Evolutionary conservation across 1,284 basidiomycete species (phyloP).

Genomic region (Mycena sp.): DNA sequence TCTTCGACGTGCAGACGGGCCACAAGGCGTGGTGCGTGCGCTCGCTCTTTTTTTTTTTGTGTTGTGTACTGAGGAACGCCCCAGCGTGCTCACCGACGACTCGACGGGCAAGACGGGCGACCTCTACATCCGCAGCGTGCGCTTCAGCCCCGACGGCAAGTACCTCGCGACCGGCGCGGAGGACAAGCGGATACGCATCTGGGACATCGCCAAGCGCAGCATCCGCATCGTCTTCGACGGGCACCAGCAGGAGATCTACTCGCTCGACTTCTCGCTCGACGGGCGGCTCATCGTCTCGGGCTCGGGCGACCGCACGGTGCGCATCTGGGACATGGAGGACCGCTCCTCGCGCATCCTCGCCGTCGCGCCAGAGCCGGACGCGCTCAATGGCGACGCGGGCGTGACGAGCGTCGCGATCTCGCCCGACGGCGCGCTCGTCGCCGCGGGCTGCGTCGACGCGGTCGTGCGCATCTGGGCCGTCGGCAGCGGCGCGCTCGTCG

Average conservation of each 20-base stretch:
- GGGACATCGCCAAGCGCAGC: constrained; percentile 81
- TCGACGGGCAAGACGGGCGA: constrained; percentile 72
- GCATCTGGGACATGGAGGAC: constrained; percentile 83
- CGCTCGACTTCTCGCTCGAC: constrained; percentile 83
- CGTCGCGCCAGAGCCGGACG: constrained; percentile 60
- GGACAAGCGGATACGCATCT: constrained; percentile 85
- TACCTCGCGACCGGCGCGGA: constrained; percentile 86
- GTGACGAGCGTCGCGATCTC: constrained; percentile 31
- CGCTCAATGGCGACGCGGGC: constrained; percentile 48
- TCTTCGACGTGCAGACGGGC: constrained; percentile 82
- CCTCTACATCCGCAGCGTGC: constrained; percentile 85
- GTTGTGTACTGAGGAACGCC: constrained; percentile 11
- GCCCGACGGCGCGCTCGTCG: constrained; percentile 27
- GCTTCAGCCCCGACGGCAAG: constrained; percentile 87
- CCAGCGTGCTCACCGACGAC: constrained; percentile 77
- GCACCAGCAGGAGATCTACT: constrained; percentile 90
- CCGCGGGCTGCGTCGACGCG: constrained; percentile 29
- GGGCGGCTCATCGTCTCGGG: constrained; percentile 84
- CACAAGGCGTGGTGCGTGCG: constrained; percentile 66
- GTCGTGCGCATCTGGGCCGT: constrained; percentile 32
- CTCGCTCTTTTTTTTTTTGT: background rate
- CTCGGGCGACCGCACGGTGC: constrained; percentile 87
- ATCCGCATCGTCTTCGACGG: constrained; percentile 81
- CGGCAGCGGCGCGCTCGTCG: constrained; percentile 48
- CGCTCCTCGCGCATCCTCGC: constrained; percentile 45